These are phyloP conservation scores for Spencermartinsiella europaea DNA, from an alignment of 805 yeast species.

Conservation along the genomic window DNA sequence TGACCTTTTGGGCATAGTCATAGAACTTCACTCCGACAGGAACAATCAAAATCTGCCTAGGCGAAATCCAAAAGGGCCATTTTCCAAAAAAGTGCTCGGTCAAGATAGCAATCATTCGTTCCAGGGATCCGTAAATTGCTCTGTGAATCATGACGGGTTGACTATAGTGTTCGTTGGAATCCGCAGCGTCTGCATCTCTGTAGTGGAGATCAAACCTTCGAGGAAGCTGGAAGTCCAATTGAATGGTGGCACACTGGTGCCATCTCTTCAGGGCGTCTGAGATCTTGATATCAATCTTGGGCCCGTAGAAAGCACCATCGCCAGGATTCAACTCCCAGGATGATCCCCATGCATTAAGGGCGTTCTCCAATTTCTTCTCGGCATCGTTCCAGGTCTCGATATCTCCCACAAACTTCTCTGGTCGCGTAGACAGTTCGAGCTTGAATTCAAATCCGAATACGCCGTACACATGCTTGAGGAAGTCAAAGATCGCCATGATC, in stretches of 20 bases:
- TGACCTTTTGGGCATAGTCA: conserved; percentile 83
- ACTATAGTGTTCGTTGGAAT: conserved; percentile 38
- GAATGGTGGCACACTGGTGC: conserved; percentile 99
- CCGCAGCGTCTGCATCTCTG: conserved; percentile 42
- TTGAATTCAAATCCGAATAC: conserved; percentile 91
- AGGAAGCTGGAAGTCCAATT: conserved; percentile 97
- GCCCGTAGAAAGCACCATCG: conserved; percentile 97
- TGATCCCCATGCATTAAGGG: conserved; percentile 81
- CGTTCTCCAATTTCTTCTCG: conserved; percentile 74
- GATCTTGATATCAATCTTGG: conserved; percentile 94
- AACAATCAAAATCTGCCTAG: conserved; percentile 92
- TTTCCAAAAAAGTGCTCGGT: conserved; percentile 98
- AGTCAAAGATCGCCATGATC: conserved; percentile 56
- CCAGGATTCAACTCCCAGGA: conserved; percentile 94
- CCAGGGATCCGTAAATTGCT: conserved; percentile 96
- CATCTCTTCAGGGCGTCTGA: conserved; percentile 92
- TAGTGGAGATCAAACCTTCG: conserved; percentile 85
- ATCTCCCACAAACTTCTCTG: conserved; percentile 94
- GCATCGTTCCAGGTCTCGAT: conserved; percentile 91
- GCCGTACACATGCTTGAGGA: conserved; percentile 80
- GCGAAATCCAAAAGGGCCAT: conserved; percentile 99
- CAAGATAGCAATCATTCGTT: conserved; percentile 97
- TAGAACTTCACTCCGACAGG: conserved; percentile 94
- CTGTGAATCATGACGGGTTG: conserved; percentile 99
- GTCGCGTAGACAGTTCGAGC: conserved; percentile 96